phyloP scores from a whole-genome alignment of 2,329 filamentous ascomycete genomes.

The Hypoxylon sp. region DNA sequence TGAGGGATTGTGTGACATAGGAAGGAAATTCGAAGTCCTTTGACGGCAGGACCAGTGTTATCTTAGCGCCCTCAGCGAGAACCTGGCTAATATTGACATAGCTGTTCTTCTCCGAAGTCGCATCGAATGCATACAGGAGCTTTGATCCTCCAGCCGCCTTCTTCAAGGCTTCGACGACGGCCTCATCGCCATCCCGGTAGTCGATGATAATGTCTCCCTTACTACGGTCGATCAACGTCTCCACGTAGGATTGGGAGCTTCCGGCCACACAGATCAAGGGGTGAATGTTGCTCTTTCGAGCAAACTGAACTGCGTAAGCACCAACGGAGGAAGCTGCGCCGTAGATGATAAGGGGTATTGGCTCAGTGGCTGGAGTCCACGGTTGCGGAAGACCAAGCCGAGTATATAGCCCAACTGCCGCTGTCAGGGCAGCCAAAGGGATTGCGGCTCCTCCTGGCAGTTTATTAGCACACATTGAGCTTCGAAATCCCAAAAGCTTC shows the following conservation, averaged over 20 bases:
- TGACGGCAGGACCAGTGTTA: conserved; percentile 57
- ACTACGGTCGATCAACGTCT: conserved; percentile 63
- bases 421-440: conserved; percentile 68
- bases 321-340: conserved; percentile 69
- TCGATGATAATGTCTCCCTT: conserved; percentile 72
- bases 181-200: conserved; percentile 69
- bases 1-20: conserved; percentile 38
- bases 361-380: conserved; percentile 56
- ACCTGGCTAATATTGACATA: conserved; percentile 60
- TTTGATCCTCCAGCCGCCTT: conserved; percentile 57
- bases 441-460: conserved; percentile 66
- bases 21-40: conserved; percentile 51
- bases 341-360: conserved; percentile 63
- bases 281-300: conserved; percentile 67
- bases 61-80: conserved; percentile 55
- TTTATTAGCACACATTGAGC: conserved; percentile 17
- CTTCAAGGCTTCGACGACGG: conserved; percentile 59
- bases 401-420: conserved; percentile 64
- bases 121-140: conserved; percentile 68
- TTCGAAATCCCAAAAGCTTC: neutral
- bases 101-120: conserved; percentile 67
- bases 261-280: conserved; percentile 73
- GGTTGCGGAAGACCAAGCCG: conserved; percentile 63
- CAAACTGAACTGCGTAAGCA: conserved; percentile 69
- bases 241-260: conserved; percentile 63